Percentiles rank a stretch among this genome's conserved stretches.
Evolutionary conservation across 768 basidiomycete genomes (phyloP).

Genomic region (Suillus fuscotomentosus): DNA sequence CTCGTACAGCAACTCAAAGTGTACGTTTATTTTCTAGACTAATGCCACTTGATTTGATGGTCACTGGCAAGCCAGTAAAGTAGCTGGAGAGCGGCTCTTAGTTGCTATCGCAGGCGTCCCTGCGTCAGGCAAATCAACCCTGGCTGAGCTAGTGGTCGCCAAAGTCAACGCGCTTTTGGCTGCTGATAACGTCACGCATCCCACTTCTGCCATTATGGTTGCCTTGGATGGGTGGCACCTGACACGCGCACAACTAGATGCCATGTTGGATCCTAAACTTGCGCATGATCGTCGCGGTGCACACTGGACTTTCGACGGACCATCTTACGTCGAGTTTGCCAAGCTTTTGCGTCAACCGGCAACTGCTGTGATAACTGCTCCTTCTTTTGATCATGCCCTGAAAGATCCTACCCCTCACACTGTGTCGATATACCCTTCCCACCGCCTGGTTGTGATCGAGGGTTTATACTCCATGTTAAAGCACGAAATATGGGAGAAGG

Average conservation of each 20-base stretch:
- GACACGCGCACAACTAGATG: slow-evolving; percentile 73
- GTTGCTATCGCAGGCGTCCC: slow-evolving; percentile 79
- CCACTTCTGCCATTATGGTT: slow-evolving; percentile 55
- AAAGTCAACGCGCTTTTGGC: slow-evolving; percentile 47
- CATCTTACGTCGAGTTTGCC: slow-evolving; percentile 70
- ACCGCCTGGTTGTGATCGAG: slow-evolving; percentile 84
- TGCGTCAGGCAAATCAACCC: slow-evolving; percentile 84
- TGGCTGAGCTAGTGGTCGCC: slow-evolving; percentile 58
- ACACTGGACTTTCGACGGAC: slow-evolving; percentile 89
- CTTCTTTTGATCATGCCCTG: slow-evolving; percentile 82
- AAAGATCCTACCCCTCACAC: slow-evolving; percentile 79
- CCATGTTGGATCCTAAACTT: slow-evolving; percentile 69
- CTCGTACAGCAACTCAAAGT: slow-evolving; percentile 36
- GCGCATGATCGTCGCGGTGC: slow-evolving; percentile 81
- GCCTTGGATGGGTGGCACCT: slow-evolving; percentile 94
- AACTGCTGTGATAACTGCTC: slow-evolving; percentile 52
- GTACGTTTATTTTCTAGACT: slow-evolving; percentile 30
- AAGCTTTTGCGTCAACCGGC: slow-evolving; percentile 44
- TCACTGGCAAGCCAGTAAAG: neutral
- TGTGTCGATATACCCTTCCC: slow-evolving; percentile 53
- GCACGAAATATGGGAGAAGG: slow-evolving; percentile 70
- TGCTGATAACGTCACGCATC: slow-evolving; percentile 8
- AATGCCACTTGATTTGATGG: slow-evolving; percentile 18
- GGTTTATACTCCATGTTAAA: slow-evolving; percentile 84
- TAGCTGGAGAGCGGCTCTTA: slow-evolving; percentile 45